Evolutionary conservation across 2,329 filamentous ascomycete species (phyloP).

Genomic region (Blumeria hordei): DNA sequence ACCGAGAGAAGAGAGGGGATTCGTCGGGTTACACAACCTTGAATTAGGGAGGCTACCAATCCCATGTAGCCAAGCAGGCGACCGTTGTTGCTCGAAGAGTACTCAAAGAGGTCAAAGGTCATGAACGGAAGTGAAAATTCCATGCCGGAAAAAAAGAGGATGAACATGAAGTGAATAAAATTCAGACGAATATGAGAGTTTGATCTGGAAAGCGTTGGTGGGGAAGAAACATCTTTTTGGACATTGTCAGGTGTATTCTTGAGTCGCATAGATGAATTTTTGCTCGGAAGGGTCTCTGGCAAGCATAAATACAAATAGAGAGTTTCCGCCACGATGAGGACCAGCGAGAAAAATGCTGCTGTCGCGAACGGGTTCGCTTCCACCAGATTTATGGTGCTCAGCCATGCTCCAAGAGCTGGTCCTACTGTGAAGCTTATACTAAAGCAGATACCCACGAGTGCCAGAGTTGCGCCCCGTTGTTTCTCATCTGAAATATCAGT

Average conservation of each 20-base stretch:
- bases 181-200: constrained; percentile 74
- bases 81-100: constrained; percentile 58
- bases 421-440: constrained; percentile 94
- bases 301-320: constrained; percentile 63
- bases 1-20: constrained; percentile 62
- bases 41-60: constrained; percentile 71
- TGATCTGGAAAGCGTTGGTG: constrained; percentile 21
- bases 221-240: constrained; percentile 8
- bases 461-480: constrained; percentile 77
- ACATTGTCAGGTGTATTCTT: constrained; percentile 5
- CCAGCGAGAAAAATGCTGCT: constrained; percentile 68
- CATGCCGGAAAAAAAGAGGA: constrained; percentile 95
- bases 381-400: constrained; percentile 55
- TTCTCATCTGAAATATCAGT: constrained; percentile 81
- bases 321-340: constrained; percentile 68
- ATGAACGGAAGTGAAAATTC: constrained; percentile 95
- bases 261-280: constrained; percentile 17
- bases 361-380: constrained; percentile 83
- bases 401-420: constrained; percentile 68
- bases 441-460: constrained; percentile 87
- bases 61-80: constrained; percentile 76
- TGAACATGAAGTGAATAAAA: constrained; percentile 64
- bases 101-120: constrained; percentile 82
- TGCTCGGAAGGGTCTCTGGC: constrained; percentile 60
- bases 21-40: constrained; percentile 73